Evolutionary conservation across 257 asterid species (phyloP), one percentile per base, ranked within the genome.

Genomic region (Fraxinus anomala): DNA sequence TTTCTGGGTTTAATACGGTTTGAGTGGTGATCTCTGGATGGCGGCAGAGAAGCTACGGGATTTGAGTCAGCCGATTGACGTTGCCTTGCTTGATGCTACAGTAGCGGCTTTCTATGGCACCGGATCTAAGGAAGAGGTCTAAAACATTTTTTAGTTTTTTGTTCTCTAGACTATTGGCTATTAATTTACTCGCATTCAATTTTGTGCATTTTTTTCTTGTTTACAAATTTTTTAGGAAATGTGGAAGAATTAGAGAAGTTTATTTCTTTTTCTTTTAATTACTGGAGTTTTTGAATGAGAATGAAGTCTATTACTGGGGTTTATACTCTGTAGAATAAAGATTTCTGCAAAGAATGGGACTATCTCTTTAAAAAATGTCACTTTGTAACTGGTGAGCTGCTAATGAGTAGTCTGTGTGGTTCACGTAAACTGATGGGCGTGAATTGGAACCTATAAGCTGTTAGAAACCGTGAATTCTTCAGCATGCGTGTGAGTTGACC

Each of bases 41-140:
- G 97, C 93, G 76, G 93, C 96, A 80, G 97, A 90, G 81, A 92
- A 87, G 91, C 86, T 92, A 19, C 83, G 97, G 77, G 97, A 92
- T 90, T 90, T 94, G 87, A 86, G 91, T 73, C 98, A 91, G 86
- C 99, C 99, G 70, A 83, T 94, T 75, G 97, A 94, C 65, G 98
- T 94, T 68, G 51, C 89, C 16, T 83, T 94, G 82, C 97, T 94
- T 39, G 99, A 94, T 80, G 97, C 99, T 59, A 92, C 98, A 21
- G 97, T 94, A 24, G 89, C 92, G 4, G 97, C 97, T 73, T 92
- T 94, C 87, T 94, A 94, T 80, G 99, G 97, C 59, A 92, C 99
- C 65, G 99, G 99, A 88, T 94, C 99, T 81, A 92, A 92, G 76
- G 97, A 92, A n/a, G 97, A 94, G 98, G 99, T 94, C 69, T 71